Evolutionary conservation across 371 early-diverging fungal genomes (phyloP).

Genomic region (Saksenaea oblongispora): DNA sequence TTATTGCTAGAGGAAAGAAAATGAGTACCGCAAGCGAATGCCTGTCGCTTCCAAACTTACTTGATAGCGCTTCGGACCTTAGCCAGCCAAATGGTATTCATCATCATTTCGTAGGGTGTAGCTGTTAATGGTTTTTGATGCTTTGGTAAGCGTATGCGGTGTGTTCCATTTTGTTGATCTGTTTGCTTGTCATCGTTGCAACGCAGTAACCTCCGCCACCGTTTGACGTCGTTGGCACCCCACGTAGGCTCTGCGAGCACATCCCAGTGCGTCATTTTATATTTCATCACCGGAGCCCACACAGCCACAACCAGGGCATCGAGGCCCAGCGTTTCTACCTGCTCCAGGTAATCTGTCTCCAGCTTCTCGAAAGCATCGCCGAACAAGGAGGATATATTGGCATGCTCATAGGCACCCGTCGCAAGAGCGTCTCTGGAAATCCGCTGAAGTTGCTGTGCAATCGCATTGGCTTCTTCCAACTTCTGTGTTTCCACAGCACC

Average conservation of each 20-base stretch:
- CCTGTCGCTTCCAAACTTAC: conserved; percentile 35
- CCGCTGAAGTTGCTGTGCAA: conserved; percentile 51
- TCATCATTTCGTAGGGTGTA: conserved; percentile 81
- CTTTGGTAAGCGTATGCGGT: background rate
- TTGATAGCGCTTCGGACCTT: conserved; percentile 79
- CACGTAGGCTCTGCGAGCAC: conserved; percentile 66
- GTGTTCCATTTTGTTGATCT: background rate
- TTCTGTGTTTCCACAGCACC: conserved; percentile 23
- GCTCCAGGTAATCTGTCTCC: conserved; percentile 49
- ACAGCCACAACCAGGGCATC: conserved; percentile 72
- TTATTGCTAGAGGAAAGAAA: conserved; percentile 52
- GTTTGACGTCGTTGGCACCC: conserved; percentile 51
- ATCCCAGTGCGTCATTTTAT: conserved; percentile 60
- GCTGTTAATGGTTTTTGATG: conserved; percentile 33
- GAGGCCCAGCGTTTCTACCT: conserved; percentile 56
- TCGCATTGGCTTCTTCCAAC: conserved; percentile 44
- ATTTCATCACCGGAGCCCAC: conserved; percentile 63
- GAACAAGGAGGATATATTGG: conserved; percentile 53
- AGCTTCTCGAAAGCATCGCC: conserved; percentile 54
- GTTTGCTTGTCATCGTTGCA: conserved; percentile 33
- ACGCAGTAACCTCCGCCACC: conserved; percentile 54
- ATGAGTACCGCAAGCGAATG: background rate
- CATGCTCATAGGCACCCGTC: conserved; percentile 43
- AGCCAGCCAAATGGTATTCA: conserved; percentile 79
- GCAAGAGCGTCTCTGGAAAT: conserved; percentile 44